Conservation (phyloP, 768 basidiomycete genomes). For the Lepiota venenata region DNA sequence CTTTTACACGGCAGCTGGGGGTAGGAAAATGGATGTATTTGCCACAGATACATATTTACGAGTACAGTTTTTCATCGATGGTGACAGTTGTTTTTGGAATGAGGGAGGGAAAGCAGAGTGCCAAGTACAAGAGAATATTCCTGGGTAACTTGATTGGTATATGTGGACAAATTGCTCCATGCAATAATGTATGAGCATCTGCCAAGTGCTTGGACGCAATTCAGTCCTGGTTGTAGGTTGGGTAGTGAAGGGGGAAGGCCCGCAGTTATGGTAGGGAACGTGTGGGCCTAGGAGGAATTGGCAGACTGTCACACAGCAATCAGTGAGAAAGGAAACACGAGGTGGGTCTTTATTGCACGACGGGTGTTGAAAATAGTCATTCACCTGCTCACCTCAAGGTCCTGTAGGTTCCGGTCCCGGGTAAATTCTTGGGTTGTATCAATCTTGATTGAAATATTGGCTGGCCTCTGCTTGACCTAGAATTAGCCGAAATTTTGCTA, state of each 20-base stretch:
- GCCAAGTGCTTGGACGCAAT: too few relatives aligned
- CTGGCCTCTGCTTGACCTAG: constrained; percentile 29
- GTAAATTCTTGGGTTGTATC: constrained; percentile 55
- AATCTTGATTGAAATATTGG: constrained; percentile 62
- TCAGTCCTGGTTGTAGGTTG: background rate
- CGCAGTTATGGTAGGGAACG: constrained; percentile 4
- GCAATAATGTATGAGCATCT: too few relatives aligned
- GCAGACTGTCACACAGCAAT: constrained; percentile 15
- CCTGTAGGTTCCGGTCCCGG: constrained; percentile 30
- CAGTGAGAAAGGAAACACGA: too few relatives aligned
- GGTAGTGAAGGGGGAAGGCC: background rate
- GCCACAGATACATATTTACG: constrained; percentile 3
- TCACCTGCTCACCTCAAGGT: constrained; percentile 22
- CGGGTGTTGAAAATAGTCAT: background rate
- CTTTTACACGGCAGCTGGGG: background rate
- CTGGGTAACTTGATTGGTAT: background rate
- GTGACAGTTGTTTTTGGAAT: background rate
- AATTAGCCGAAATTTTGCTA: background rate
- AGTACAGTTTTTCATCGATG: background rate
- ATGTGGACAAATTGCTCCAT: background rate
- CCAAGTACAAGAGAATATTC: background rate
- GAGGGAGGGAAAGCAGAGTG: background rate
- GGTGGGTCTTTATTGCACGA: constrained; percentile 1
- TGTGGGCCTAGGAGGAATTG: constrained; percentile 16
- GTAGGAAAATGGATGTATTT: background rate